A percentile compares a stretch with the other conserved stretches of the same genome.
phyloP scores from a whole-genome alignment of 2,329 filamentous ascomycete genomes.

The Fusarium longipes region DNA sequence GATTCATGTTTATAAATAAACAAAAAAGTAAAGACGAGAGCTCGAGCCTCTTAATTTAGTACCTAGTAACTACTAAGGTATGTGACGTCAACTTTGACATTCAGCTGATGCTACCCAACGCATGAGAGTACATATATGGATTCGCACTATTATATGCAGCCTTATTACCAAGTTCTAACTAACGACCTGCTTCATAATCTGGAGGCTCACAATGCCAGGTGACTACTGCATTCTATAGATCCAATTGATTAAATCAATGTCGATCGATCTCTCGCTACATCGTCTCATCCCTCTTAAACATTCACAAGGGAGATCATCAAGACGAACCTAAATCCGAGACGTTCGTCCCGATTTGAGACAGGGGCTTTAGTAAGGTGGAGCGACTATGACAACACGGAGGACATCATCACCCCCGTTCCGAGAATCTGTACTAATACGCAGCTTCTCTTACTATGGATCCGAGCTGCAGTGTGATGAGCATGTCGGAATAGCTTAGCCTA shows the following conservation, averaged over 20 bases:
- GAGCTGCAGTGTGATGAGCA: constrained; percentile 25
- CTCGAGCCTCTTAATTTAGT: neutral
- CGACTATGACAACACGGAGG: constrained; percentile 3
- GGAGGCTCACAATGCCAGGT: neutral
- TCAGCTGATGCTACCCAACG: neutral
- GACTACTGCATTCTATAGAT: neutral
- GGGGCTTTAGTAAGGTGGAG: constrained; percentile 31
- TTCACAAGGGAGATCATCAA: constrained; percentile 12
- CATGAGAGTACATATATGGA: too few relatives aligned
- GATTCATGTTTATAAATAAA: constrained; percentile 2
- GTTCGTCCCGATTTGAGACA: constrained; percentile 38
- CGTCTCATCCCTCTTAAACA: constrained; percentile 11
- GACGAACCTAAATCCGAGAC: constrained; percentile 26
- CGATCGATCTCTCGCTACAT: neutral
- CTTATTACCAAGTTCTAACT: neutral
- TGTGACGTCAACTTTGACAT: constrained; percentile 31
- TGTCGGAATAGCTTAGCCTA: neutral
- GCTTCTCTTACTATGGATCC: constrained; percentile 27
- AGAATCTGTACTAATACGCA: constrained; percentile 15
- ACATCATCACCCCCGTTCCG: neutral
- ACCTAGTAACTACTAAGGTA: neutral
- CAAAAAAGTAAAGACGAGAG: constrained; percentile 18
- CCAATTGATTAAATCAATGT: neutral
- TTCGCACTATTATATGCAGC: neutral
- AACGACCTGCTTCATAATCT: neutral